A percentile compares a stretch with the other conserved stretches of the same genome.
These are phyloP conservation scores for Murraya koenigii DNA, from an alignment of 345 rosid genomes.

Conservation along the genomic window DNA sequence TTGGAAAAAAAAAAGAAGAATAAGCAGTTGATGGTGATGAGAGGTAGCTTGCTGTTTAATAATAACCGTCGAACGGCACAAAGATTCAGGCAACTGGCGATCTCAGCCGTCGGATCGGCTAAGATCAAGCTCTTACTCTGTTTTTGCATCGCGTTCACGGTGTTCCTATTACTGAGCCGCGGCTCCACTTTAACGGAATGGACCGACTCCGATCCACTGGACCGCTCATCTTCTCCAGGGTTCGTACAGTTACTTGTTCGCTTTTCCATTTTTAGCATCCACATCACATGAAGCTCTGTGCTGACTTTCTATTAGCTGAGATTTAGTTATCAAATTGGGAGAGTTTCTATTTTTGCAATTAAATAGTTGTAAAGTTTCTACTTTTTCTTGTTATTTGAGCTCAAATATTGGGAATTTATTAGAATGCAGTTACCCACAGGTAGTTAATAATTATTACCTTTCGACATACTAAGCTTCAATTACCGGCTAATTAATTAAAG, in stretches of 20 bases:
- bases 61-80: slow-evolving; percentile 63
- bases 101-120: slow-evolving; percentile 38
- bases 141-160: slow-evolving; percentile 44
- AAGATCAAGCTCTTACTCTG: slow-evolving; percentile 66
- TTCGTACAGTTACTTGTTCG: neutral
- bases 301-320: neutral
- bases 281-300: neutral
- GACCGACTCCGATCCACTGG: neutral
- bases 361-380: neutral
- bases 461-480: neutral
- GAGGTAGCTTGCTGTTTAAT: slow-evolving; percentile 45
- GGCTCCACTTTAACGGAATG: slow-evolving; percentile 28
- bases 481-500: neutral
- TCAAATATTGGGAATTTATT: neutral
- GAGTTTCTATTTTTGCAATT: neutral
- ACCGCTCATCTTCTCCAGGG: neutral
- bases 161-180: slow-evolving; percentile 44
- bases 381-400: neutral
- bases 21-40: slow-evolving; percentile 41
- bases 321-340: neutral
- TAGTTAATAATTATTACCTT: neutral
- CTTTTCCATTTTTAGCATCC: neutral
- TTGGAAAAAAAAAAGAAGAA: neutral
- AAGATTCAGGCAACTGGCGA: slow-evolving; percentile 52
- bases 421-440: too few species aligned